Percentiles rank a stretch among this genome's conserved stretches.
Evolutionary conservation across 164 flowering plant genomes (phyloP).

Genomic region (Warburgia ugandensis): DNA sequence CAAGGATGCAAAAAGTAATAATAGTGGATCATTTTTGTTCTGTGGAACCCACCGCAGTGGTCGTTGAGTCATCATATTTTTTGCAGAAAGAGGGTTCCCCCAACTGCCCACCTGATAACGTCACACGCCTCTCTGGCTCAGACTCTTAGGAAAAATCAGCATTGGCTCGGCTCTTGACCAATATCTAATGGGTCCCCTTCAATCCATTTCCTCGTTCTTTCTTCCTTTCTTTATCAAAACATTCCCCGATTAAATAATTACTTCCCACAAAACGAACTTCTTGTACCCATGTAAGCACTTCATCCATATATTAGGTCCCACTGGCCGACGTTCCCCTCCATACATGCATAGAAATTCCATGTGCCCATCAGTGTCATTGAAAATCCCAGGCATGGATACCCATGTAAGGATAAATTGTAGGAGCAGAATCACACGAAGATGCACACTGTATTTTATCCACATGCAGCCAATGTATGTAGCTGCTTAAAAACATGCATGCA

Average conservation of each 20-base stretch:
- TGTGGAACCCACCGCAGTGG: background rate
- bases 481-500: background rate
- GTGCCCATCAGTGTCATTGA: background rate
- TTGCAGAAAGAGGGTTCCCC: background rate
- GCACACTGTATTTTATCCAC: background rate
- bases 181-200: background rate
- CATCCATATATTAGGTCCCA: background rate
- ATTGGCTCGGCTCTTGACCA: no score
- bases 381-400: background rate
- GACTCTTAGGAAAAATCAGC: no score
- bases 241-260: background rate
- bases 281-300: background rate
- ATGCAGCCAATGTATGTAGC: background rate
- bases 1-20: background rate
- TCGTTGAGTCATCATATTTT: slow-evolving; percentile 6
- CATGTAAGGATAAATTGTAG: background rate
- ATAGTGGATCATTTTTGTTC: background rate
- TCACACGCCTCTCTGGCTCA: slow-evolving; percentile 5
- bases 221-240: slow-evolving; percentile 6
- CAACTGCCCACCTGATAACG: slow-evolving; percentile 3
- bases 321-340: background rate
- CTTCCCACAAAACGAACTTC: slow-evolving; percentile 2
- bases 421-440: background rate
- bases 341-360: background rate
- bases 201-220: background rate